Base-by-base conservation (phyloP, 768 basidiomycete species). In the Lentinula boryana region DNA sequence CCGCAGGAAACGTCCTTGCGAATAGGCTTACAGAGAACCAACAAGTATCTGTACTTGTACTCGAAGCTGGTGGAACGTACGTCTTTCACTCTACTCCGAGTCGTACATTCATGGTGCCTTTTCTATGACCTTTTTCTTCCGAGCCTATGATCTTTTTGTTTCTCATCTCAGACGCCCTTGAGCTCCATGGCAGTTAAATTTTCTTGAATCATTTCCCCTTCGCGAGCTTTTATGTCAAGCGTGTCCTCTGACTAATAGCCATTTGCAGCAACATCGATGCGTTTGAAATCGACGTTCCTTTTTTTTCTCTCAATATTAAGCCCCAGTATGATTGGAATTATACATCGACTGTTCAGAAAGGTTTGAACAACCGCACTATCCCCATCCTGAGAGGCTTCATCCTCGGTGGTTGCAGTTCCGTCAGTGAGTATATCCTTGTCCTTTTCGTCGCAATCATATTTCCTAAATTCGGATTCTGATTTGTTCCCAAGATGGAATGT, bases 371-470 rank as follows among this genome's bases (percentile, higher is more conserved):
- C 35, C 66, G 70, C 18, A 54, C 63, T 4, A 62, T 70, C 18
- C 36, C 61, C 4, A 74, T 66, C 50, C 61, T 66, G 15, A 58
- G 70, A 21, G 74, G 74, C 6, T 63, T 66, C 49, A 56, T 71
- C 21, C 62, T 76, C 1, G 74, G 74, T 8, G 74, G 74, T 4
- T 68, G 64, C 16, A 73, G 66, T 50, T 64, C 68, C 10, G 66
- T 70, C 21, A 74, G 70, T 75, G 8, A 23, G 69, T 67, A 16
- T 32, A 12, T 52, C 32, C 2, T 8, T 27, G 36, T 40, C 6
- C 44, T 36, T 8, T 8, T 41, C 27, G 13, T 16, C 16, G 50
- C 6, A 18, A 23, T n/a, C 16, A 10, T 1, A 1, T 31, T 44
- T 10, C 21, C n/a, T 12, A 4, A 38, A 2, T 44, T n/a, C 9